Conservation (phyloP, 2,329 filamentous ascomycete genomes). For the Colletotrichum neosansevieriae region DNA sequence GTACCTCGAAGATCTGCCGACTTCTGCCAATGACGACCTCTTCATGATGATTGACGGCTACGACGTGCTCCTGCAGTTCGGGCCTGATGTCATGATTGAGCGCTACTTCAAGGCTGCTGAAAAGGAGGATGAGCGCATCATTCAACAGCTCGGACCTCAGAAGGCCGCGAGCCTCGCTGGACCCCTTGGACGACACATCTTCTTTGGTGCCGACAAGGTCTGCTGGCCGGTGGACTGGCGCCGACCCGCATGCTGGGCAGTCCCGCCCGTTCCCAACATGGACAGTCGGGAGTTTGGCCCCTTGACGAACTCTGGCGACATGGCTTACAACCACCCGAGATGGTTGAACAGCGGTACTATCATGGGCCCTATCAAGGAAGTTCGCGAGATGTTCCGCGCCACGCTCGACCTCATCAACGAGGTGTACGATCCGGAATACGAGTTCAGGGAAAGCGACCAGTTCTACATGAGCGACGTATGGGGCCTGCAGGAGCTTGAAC, state of each 20-base stretch:
- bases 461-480: slow-evolving; percentile 58
- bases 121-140: slow-evolving; percentile 65
- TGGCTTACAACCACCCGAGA: slow-evolving; percentile 50
- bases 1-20: slow-evolving; percentile 49
- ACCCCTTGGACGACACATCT: slow-evolving; percentile 53
- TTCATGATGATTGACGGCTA: slow-evolving; percentile 73
- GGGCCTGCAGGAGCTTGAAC: slow-evolving; percentile 57
- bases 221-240: slow-evolving; percentile 54
- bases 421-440: slow-evolving; percentile 49
- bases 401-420: slow-evolving; percentile 48
- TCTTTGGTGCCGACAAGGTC: slow-evolving; percentile 60
- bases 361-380: slow-evolving; percentile 53
- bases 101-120: slow-evolving; percentile 69
- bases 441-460: slow-evolving; percentile 55
- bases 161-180: slow-evolving; percentile 47
- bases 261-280: slow-evolving; percentile 51
- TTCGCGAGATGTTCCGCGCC: slow-evolving; percentile 48
- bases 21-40: slow-evolving; percentile 64
- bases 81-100: slow-evolving; percentile 70
- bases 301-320: slow-evolving; percentile 48
- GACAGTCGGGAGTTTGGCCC: slow-evolving; percentile 51
- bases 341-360: slow-evolving; percentile 62
- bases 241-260: slow-evolving; percentile 55
- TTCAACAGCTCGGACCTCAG: slow-evolving; percentile 59
- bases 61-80: slow-evolving; percentile 75